A percentile compares a stretch with the other conserved stretches of the same genome.
These are phyloP conservation scores for Triticum aestivum DNA, from an alignment of 176 grass and related monocot genomes.

Conservation along the genomic window DNA sequence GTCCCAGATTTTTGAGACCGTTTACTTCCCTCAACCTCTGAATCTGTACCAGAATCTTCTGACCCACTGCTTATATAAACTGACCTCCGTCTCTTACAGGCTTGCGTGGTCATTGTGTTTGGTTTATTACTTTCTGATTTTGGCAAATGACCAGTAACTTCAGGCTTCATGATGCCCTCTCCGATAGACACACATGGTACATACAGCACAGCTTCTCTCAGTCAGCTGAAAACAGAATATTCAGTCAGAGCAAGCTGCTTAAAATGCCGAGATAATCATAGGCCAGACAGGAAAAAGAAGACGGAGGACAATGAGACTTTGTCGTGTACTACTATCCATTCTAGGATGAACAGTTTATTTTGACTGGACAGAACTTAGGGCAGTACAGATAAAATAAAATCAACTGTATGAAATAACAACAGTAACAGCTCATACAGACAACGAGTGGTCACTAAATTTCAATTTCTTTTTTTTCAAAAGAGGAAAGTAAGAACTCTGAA, in stretches of 20 bases:
- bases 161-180: slow-evolving; percentile 2
- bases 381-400: slow-evolving; percentile 7
- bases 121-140: slow-evolving; percentile 16
- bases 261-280: background rate
- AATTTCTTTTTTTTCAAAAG: background rate
- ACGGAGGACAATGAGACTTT: background rate
- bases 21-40: slow-evolving; percentile 16
- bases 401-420: background rate
- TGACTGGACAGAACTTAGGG: background rate
- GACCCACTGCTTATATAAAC: slow-evolving; percentile 32
- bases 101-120: background rate
- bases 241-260: background rate
- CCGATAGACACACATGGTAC: background rate
- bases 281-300: background rate
- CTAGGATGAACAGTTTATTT: background rate
- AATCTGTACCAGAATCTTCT: slow-evolving; percentile 13
- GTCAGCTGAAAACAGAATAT: slow-evolving; percentile 27
- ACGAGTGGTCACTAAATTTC: background rate
- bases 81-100: slow-evolving; percentile 32
- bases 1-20: slow-evolving; percentile 25
- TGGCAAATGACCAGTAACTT: slow-evolving; percentile 6
- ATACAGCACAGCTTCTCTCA: background rate
- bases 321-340: background rate
- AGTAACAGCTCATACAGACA: background rate
- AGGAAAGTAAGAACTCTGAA: background rate